These are phyloP conservation scores for Fusarium solani-melongenae DNA, from an alignment of 2,329 filamentous ascomycete genomes.

Conservation along the genomic window DNA sequence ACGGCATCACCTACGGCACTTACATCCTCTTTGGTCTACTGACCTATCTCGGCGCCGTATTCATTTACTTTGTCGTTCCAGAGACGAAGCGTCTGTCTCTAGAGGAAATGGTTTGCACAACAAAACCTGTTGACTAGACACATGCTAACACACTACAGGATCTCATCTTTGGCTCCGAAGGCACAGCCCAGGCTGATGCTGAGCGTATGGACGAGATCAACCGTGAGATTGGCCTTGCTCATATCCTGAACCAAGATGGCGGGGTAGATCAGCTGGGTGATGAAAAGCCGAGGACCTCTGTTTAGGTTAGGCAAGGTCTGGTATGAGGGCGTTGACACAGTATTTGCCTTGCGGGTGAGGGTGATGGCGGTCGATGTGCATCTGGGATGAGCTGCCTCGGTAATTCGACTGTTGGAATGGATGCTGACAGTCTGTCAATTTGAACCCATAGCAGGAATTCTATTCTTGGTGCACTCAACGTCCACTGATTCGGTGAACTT, in stretches of 20 bases:
- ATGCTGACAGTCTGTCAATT: neutral
- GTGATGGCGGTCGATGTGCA: neutral
- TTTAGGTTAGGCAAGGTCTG: neutral
- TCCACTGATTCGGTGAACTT: neutral
- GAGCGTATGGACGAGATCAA: slow-evolving; percentile 81
- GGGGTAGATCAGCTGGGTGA: neutral
- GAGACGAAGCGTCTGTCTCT: slow-evolving; percentile 73
- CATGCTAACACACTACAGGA: slow-evolving; percentile 55
- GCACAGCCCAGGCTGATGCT: slow-evolving; percentile 73
- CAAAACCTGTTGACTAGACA: fast-evolving
- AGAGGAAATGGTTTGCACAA: slow-evolving; percentile 67
- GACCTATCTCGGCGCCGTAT: slow-evolving; percentile 69
- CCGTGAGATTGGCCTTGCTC: slow-evolving; percentile 70
- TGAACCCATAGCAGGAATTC: neutral
- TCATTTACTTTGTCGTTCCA: slow-evolving; percentile 72
- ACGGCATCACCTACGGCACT: slow-evolving; percentile 73
- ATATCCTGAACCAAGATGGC: neutral
- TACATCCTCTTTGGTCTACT: slow-evolving; percentile 77
- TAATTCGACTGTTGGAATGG: neutral
- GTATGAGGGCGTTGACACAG: neutral
- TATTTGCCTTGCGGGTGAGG: neutral
- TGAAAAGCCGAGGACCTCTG: neutral
- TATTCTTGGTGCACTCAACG: neutral
- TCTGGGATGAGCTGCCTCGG: neutral
- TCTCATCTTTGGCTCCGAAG: slow-evolving; percentile 73